Evolutionary conservation across 495 filamentous ascomycete species (phyloP).

Genomic region (Talaromyces proteolyticus): DNA sequence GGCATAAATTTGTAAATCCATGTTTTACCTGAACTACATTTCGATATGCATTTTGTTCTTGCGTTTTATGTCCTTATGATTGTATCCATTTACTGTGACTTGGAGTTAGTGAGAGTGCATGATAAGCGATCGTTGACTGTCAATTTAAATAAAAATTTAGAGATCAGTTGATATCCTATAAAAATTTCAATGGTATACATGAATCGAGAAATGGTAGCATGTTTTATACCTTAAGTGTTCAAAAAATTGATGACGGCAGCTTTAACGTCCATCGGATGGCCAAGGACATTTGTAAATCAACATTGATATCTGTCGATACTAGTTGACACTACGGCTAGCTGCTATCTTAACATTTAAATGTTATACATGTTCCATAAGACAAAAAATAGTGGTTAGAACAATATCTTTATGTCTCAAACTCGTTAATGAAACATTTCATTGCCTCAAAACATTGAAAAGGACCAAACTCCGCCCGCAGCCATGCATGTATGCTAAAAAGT

Average conservation of each 20-base stretch:
- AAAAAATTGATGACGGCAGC: no score
- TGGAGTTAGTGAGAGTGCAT: conserved; percentile 5
- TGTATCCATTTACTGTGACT: neutral
- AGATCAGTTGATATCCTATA: neutral
- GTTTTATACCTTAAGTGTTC: no score
- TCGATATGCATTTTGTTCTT: conserved; percentile 1
- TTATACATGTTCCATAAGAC: no score
- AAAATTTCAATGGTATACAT: no score
- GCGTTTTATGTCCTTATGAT: neutral
- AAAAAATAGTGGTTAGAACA: neutral
- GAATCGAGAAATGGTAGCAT: no score
- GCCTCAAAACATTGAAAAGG: neutral
- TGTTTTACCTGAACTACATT: conserved; percentile 3
- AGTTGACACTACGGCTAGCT: no score
- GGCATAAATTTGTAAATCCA: conserved; percentile 19
- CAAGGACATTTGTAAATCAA: no score
- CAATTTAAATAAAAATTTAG: neutral
- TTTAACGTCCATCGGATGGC: no score
- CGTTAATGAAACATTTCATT: neutral
- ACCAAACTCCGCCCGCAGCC: neutral
- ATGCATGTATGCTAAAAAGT: neutral
- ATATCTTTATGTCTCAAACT: neutral
- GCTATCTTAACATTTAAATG: no score
- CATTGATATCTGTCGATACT: no score
- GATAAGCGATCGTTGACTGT: conserved; percentile 3